Evolutionary conservation across 1,139 yeast species (phyloP).

Genomic region (Debaryomyces subglobosus): DNA sequence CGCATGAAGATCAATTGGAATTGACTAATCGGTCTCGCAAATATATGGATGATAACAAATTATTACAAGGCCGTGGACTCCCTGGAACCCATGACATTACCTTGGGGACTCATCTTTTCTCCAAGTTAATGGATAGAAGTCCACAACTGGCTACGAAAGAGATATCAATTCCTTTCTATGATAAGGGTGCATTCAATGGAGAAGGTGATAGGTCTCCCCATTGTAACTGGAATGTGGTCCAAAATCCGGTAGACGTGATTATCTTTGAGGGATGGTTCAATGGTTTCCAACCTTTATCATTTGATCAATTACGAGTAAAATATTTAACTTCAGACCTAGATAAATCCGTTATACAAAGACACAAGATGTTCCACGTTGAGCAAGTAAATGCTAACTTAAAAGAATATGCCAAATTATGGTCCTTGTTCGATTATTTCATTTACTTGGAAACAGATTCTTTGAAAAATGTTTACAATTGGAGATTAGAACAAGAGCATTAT

Average conservation of each 20-base stretch:
- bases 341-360: slow-evolving; percentile 24
- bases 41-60: slow-evolving; percentile 42
- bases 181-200: slow-evolving; percentile 74
- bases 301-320: slow-evolving; percentile 21
- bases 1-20: slow-evolving; percentile 57
- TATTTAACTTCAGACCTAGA: slow-evolving; percentile 24
- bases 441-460: slow-evolving; percentile 58
- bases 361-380: slow-evolving; percentile 32
- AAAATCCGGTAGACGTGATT: slow-evolving; percentile 58
- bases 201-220: slow-evolving; percentile 70
- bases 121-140: slow-evolving; percentile 17
- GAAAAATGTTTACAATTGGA: slow-evolving; percentile 74
- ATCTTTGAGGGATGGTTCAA: slow-evolving; percentile 95
- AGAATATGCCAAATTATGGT: slow-evolving; percentile 61
- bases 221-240: slow-evolving; percentile 39
- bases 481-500: slow-evolving; percentile 81
- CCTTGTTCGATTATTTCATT: slow-evolving; percentile 60
- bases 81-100: slow-evolving; percentile 91
- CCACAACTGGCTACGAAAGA: slow-evolving; percentile 15
- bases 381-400: slow-evolving; percentile 53
- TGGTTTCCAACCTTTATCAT: slow-evolving; percentile 60
- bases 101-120: slow-evolving; percentile 21
- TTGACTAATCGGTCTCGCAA: slow-evolving; percentile 38
- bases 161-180: slow-evolving; percentile 67
- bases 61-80: slow-evolving; percentile 79